Evolutionary conservation across 2,329 filamentous ascomycete species (phyloP).

Genomic region (Penicillium verrucosum): DNA sequence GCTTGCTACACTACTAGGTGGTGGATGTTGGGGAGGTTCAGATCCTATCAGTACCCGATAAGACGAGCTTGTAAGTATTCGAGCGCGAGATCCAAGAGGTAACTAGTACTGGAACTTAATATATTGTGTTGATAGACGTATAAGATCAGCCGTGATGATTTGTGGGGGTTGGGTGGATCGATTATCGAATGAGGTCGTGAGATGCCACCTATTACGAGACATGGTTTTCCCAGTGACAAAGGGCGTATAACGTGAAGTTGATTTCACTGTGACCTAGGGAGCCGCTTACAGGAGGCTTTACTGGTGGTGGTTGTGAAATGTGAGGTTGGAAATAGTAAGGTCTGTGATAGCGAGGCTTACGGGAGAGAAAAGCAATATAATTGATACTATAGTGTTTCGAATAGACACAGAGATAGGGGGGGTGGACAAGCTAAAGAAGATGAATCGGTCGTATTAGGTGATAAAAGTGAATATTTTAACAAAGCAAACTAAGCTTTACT

Average conservation of each 20-base stretch:
- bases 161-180: not conserved
- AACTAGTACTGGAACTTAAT: not conserved
- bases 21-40: not conserved
- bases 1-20: not conserved
- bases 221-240: too few species aligned
- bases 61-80: not conserved
- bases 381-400: not conserved
- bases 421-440: not conserved
- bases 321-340: not conserved
- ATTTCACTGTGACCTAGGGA: not conserved
- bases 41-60: not conserved
- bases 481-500: not conserved
- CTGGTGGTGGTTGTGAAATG: not conserved
- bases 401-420: too few species aligned
- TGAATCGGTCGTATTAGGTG: not conserved
- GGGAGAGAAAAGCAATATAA: not conserved
- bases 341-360: not conserved
- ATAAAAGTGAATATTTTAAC: not conserved
- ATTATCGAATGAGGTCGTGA: not conserved
- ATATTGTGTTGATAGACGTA: not conserved
- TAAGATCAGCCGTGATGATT: not conserved
- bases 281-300: not conserved
- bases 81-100: not conserved
- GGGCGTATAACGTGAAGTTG: too few species aligned
- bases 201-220: not conserved